Percentiles rank a stretch among this genome's conserved stretches.
phyloP scores from a whole-genome alignment of 1,139 yeast genomes.

The Kodamaea suecica region DNA sequence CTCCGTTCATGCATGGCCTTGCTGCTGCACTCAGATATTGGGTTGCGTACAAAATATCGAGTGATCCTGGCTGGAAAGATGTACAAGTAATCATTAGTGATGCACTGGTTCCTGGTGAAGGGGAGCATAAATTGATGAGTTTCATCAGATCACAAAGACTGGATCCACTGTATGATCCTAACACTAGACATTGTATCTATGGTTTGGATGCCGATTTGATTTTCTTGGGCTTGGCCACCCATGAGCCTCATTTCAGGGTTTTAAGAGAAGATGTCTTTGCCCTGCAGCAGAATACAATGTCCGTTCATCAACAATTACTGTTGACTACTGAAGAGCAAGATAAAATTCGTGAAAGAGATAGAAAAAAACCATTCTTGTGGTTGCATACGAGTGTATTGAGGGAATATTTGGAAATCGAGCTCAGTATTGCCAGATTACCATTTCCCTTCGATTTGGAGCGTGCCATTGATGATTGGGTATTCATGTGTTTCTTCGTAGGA shows the following conservation, averaged over 20 bases:
- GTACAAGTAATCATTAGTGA: conserved; percentile 86
- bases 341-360: conserved; percentile 51
- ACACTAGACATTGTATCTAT: conserved; percentile 89
- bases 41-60: conserved; percentile 81
- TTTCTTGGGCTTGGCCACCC: conserved; percentile 91
- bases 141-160: conserved; percentile 84
- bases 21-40: conserved; percentile 83
- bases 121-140: conserved; percentile 97
- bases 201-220: conserved; percentile 98
- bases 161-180: conserved; percentile 82
- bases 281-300: conserved; percentile 48
- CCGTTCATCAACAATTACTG: conserved; percentile 48
- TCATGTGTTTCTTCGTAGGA: conserved; percentile 98
- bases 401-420: conserved; percentile 84
- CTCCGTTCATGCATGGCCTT: conserved; percentile 91
- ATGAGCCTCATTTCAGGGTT: conserved; percentile 94
- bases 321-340: conserved; percentile 63
- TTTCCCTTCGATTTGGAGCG: conserved; percentile 86
- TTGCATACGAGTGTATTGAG: conserved; percentile 82
- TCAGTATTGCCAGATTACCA: conserved; percentile 64
- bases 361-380: conserved; percentile 90
- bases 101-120: conserved; percentile 98
- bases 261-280: conserved; percentile 96
- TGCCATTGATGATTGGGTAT: conserved; percentile 98
- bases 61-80: conserved; percentile 88